phyloP scores from a whole-genome alignment of 352 stramenopile species.

The Thalassiosira mediterranea region DNA sequence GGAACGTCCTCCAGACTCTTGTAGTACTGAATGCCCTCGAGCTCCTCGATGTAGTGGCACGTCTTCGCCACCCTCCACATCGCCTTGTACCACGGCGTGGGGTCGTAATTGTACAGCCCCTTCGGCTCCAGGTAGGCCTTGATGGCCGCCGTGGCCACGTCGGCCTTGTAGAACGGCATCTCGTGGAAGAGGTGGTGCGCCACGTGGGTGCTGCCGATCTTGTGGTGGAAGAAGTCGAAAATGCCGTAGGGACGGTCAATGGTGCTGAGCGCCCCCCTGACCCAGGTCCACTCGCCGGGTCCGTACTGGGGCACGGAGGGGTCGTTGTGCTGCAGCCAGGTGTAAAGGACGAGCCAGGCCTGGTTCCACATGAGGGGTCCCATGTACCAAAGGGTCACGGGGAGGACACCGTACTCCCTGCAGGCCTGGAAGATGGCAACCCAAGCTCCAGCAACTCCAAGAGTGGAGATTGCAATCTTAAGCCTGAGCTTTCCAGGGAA shows the following conservation, averaged over 20 bases:
- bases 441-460: constrained; percentile 87
- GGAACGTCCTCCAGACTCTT: constrained; percentile 82
- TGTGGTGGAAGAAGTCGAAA: constrained; percentile 96
- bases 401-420: constrained; percentile 84
- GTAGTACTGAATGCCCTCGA: constrained; percentile 85
- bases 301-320: constrained; percentile 96
- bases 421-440: constrained; percentile 39
- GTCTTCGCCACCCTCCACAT: constrained; percentile 92
- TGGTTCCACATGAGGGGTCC: constrained; percentile 96
- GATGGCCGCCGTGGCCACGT: constrained; percentile 93
- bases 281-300: constrained; percentile 93
- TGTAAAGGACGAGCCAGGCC: constrained; percentile 96
- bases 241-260: constrained; percentile 97
- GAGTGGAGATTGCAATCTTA: constrained; percentile 92
- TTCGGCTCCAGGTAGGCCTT: constrained; percentile 89
- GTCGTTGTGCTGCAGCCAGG: constrained; percentile 97
- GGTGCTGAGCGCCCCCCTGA: constrained; percentile 94
- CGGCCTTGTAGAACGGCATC: constrained; percentile 98
- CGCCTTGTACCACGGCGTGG: constrained; percentile 87
- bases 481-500: constrained; percentile 91
- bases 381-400: constrained; percentile 94
- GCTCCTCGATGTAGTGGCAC: constrained; percentile 94
- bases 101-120: constrained; percentile 91
- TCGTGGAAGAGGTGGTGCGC: constrained; percentile 98
- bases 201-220: constrained; percentile 98